Percentiles rank a stretch among this genome's conserved stretches.
Conservation (phyloP, 495 filamentous ascomycete species). For the Aspergillus asperescens region DNA sequence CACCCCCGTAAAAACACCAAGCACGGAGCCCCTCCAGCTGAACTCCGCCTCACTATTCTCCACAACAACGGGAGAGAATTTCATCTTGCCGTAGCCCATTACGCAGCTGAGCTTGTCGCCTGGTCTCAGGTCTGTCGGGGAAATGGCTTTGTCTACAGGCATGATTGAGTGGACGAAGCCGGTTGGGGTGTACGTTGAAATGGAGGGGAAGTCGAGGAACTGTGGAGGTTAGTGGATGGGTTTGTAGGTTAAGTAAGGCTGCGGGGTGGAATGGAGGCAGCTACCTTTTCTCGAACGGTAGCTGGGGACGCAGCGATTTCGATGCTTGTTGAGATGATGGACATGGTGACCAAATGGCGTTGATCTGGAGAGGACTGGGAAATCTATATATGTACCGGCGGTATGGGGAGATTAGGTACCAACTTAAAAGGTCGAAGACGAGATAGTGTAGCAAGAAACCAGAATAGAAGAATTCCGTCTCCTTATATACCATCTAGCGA, state of each 20-base stretch:
- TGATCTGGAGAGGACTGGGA: too few species aligned
- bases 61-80: background rate
- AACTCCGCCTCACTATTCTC: background rate
- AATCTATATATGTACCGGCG: too few species aligned
- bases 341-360: background rate
- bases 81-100: slow-evolving; percentile 7
- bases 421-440: too few species aligned
- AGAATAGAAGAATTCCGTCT: too few species aligned
- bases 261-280: too few species aligned
- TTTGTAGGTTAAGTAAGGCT: background rate
- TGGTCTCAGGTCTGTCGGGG: background rate
- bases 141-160: background rate
- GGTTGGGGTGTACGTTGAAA: background rate
- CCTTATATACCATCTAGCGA: too few species aligned
- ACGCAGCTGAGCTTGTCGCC: slow-evolving; percentile 7
- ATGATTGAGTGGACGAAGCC: slow-evolving; percentile 5
- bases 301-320: slow-evolving; percentile 6
- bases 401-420: too few species aligned
- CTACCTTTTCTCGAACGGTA: slow-evolving; percentile 5
- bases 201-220: slow-evolving; percentile 14
- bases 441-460: too few species aligned
- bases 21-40: background rate
- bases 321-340: background rate
- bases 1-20: background rate
- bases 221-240: background rate